Base-by-base conservation (phyloP, 2,329 filamentous ascomycete genomes). In the Fusarium sp. region DNA sequence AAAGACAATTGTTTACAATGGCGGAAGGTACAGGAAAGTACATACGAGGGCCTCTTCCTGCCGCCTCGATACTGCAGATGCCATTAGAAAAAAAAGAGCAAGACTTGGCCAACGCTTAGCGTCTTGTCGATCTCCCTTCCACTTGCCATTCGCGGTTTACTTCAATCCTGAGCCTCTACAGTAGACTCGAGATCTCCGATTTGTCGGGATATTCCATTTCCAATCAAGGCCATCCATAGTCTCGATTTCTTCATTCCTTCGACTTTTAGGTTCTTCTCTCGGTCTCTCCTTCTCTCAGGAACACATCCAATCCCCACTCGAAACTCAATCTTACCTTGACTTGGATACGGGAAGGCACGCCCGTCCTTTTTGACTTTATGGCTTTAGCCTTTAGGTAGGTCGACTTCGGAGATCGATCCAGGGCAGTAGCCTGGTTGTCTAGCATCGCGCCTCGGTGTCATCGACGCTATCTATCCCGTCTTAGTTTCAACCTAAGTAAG, bases 51-150 rank as follows among this genome's bases (percentile, higher is more conserved):
- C 59, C 71, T 51, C 48, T 50, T 45, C 47, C 60, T 30, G 24
- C 44, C 51, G 47, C 66, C 56, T 58, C 57, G 61, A 71, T 57
- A 53, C 60, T 65, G 36, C 58, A 57, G 61, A 76, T 75, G 48
- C 64, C 58, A 73, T 71, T 75, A 63, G 66, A 57, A 61, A 36
- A 28, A 28, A 39, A 59, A 56, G 26, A 57, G 65, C 65, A 70
- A 71, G 61, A 73, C 51, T n/a, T n/a, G n/a, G n/a, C 50, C 57
- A 73, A 54, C 54, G 66, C 65, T 74, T 76, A 75, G 75, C 68
- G 75, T 65, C 72, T 66, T 51, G 62, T 71, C 59, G 72, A 74
- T 76, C 72, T 77, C 70, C 65, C 58, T 71, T 57, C 47, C 54
- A 47, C 41, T 62, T 72, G 60, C 68, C 71, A 47, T 62, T 62